These are phyloP conservation scores for Senna tora DNA, from an alignment of 306 rosid species.

Conservation along the genomic window DNA sequence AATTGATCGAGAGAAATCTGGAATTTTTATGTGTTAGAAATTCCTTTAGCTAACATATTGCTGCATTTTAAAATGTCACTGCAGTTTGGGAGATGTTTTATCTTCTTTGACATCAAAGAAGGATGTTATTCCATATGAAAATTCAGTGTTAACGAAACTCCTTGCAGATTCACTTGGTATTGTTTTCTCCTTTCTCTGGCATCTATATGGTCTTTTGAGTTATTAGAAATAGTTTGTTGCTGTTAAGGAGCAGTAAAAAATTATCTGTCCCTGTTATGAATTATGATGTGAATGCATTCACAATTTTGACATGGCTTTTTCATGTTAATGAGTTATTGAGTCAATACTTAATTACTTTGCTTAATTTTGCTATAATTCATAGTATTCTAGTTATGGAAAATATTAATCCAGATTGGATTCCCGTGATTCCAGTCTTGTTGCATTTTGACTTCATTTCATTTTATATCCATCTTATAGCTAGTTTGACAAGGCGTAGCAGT, in stretches of 20 bases:
- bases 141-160: slow-evolving; percentile 48
- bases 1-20: background rate
- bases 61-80: slow-evolving; percentile 26
- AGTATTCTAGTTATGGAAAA: background rate
- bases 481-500: background rate
- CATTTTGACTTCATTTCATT: slow-evolving; percentile 22
- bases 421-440: background rate
- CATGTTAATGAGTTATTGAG: slow-evolving; percentile 1
- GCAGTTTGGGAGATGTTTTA: slow-evolving; percentile 59
- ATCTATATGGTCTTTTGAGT: slow-evolving; percentile 15
- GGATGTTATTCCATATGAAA: slow-evolving; percentile 50
- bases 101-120: slow-evolving; percentile 55
- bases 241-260: background rate
- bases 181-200: slow-evolving; percentile 28
- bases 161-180: slow-evolving; percentile 59
- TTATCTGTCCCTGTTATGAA: background rate
- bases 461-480: slow-evolving; percentile 6
- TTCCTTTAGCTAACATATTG: slow-evolving; percentile 9
- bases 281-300: slow-evolving; percentile 11
- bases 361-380: background rate
- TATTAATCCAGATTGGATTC: slow-evolving; percentile 6
- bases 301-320: slow-evolving; percentile 2
- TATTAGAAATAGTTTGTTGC: slow-evolving; percentile 4
- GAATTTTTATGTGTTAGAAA: background rate
- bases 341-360: slow-evolving; percentile 5